These are phyloP conservation scores for Rosa chinensis DNA, from an alignment of 306 rosid genomes.

Conservation along the genomic window DNA sequence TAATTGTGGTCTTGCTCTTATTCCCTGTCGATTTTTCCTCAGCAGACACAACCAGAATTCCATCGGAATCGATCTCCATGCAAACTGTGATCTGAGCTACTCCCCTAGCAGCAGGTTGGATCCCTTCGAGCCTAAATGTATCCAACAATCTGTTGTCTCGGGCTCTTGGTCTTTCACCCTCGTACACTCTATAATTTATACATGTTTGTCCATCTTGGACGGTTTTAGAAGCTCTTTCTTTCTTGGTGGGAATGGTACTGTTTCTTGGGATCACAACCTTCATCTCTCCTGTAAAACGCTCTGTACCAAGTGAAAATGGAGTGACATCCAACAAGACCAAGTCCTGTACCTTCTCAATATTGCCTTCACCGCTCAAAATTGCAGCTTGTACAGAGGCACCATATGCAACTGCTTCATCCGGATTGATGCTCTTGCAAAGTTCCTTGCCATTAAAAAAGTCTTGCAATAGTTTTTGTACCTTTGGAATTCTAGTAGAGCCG, in stretches of 20 bases:
- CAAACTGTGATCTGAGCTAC: constrained; percentile 9
- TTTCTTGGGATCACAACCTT: constrained; percentile 5
- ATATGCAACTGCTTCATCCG: too few relatives aligned
- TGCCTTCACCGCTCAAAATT: constrained; percentile 2
- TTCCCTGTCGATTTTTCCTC: constrained; percentile 7
- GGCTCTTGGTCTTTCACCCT: constrained; percentile 16
- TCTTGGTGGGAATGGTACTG: constrained; percentile 6
- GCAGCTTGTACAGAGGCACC: background rate
- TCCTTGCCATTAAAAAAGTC: constrained; percentile 40
- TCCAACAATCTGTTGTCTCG: constrained; percentile 10
- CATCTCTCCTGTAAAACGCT: background rate
- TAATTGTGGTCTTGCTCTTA: background rate
- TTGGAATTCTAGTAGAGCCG: constrained; percentile 44
- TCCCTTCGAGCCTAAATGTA: constrained; percentile 11
- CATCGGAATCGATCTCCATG: constrained; percentile 10
- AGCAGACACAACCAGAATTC: background rate
- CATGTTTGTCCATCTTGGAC: background rate
- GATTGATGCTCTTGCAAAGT: constrained; percentile 31
- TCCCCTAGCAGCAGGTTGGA: constrained; percentile 2
- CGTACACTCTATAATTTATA: constrained; percentile 12
- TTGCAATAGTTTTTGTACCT: constrained; percentile 35
- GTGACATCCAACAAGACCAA: background rate
- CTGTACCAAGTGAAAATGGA: background rate
- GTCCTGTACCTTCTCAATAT: constrained; percentile 10
- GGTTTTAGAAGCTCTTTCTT: constrained; percentile 1